A percentile compares a stretch with the other conserved stretches of the same genome.
Evolutionary conservation across 805 yeast genomes (phyloP).

Genomic region (Naumovozyma castellii): DNA sequence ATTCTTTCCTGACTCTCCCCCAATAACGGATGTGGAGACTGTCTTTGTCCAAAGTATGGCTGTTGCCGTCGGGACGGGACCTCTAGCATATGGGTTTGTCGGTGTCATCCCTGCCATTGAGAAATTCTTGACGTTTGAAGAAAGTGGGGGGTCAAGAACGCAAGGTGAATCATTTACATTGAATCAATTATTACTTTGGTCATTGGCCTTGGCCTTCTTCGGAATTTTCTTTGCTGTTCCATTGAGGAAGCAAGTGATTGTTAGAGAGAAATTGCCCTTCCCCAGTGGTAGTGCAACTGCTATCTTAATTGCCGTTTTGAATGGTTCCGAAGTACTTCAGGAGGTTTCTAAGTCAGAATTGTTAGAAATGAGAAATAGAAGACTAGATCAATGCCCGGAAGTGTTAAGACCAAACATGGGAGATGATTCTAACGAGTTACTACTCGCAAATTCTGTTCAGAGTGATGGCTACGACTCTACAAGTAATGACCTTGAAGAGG

Average conservation of each 20-base stretch:
- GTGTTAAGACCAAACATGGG: constrained; percentile 13
- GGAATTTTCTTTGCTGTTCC: constrained; percentile 95
- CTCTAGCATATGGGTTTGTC: constrained; percentile 86
- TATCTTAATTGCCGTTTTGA: constrained; percentile 78
- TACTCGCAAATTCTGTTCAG: background rate
- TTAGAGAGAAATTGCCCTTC: constrained; percentile 79
- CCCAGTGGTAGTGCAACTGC: constrained; percentile 98
- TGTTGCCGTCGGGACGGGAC: constrained; percentile 97
- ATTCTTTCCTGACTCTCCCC: constrained; percentile 28
- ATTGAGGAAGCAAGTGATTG: constrained; percentile 72
- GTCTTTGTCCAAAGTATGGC: constrained; percentile 88
- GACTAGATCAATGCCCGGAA: constrained; percentile 22
- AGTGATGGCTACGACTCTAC: constrained; percentile 6
- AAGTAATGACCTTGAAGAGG: constrained; percentile 8
- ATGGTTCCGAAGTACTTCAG: constrained; percentile 47
- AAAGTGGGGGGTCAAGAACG: constrained; percentile 46
- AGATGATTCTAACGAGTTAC: constrained; percentile 3
- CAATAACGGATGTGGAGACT: constrained; percentile 83
- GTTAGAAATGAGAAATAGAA: constrained; percentile 28
- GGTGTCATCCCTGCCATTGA: constrained; percentile 96
- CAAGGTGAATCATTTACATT: constrained; percentile 32
- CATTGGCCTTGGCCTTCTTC: constrained; percentile 78
- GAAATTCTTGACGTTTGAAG: constrained; percentile 69
- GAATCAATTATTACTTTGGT: constrained; percentile 65
- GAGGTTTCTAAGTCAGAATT: constrained; percentile 26